Evolutionary conservation across 495 filamentous ascomycete species (phyloP).

Genomic region (Glonium stellatum): DNA sequence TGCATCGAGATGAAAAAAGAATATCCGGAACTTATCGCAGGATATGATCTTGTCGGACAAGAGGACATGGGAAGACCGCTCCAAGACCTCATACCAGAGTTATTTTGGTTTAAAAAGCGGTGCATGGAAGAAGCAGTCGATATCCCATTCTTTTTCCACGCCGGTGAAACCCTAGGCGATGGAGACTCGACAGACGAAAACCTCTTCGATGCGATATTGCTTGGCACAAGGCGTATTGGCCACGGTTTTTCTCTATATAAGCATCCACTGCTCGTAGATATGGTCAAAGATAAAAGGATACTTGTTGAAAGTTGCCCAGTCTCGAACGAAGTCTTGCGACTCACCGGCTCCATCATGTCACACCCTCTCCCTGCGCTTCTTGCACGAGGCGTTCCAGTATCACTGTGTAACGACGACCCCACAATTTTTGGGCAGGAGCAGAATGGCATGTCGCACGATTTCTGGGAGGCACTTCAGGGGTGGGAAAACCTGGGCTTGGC

Average conservation of each 20-base stretch:
- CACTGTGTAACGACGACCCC: slow-evolving; percentile 81
- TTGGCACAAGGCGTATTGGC: slow-evolving; percentile 82
- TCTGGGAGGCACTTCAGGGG: slow-evolving; percentile 84
- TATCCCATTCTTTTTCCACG: slow-evolving; percentile 95
- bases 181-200: slow-evolving; percentile 73
- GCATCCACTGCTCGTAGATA: slow-evolving; percentile 80
- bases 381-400: slow-evolving; percentile 69
- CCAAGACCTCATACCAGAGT: slow-evolving; percentile 65
- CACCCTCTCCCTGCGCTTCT: slow-evolving; percentile 80
- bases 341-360: slow-evolving; percentile 65
- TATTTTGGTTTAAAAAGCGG: slow-evolving; percentile 87
- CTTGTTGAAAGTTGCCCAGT: slow-evolving; percentile 82
- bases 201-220: slow-evolving; percentile 80
- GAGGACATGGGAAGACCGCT: slow-evolving; percentile 74
- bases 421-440: slow-evolving; percentile 70
- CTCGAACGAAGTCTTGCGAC: slow-evolving; percentile 73
- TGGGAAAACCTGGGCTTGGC: slow-evolving; percentile 79
- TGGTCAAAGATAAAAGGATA: slow-evolving; percentile 81
- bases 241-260: slow-evolving; percentile 84
- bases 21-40: slow-evolving; percentile 75
- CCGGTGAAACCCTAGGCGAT: slow-evolving; percentile 76
- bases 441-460: slow-evolving; percentile 77
- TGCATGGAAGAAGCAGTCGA: slow-evolving; percentile 72
- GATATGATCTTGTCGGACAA: slow-evolving; percentile 83
- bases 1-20: slow-evolving; percentile 72